Evolutionary conservation across 2,329 filamentous ascomycete genomes (phyloP), one percentile per base, ranked within the genome.

Genomic region (Sclerotinia nivalis): DNA sequence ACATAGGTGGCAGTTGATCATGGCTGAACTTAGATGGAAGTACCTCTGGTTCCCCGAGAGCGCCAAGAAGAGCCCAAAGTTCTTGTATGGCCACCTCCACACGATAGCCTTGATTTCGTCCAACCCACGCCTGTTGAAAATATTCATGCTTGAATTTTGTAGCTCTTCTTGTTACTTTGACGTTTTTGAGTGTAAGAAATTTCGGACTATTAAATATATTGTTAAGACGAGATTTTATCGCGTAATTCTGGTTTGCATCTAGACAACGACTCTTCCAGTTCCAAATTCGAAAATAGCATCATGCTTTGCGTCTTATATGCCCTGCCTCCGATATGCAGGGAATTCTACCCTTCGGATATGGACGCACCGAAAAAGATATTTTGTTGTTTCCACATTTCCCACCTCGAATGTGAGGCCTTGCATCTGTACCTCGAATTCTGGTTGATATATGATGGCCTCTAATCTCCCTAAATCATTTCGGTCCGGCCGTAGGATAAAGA

Each of bases 1-100:
- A 69, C 22, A 37, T 52, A 9, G 65, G 45, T 34, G 68, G 47
- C 4, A 69, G 34, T 43, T 56, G 31, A 45, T 65, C 68, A 54
- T 69, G 59, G 15, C 15, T 18, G 9, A 58, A 34, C n/a, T 47
- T 49, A 8, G 55, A n/a, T 4, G 47, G 18, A 2, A 34, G 25
- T 20, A 22, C n/a, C 10, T 1, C 31, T 28, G 40, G 31, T 4
- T 7, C 12, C 12, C 12, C 7, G 9, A 52, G 61, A 20, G 61
- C 60, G 20, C 3, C 18, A 10, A 56, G 59, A 25, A 45, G 34
- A 18, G 34, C 50, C 37, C 22, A 25, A 28, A 55, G 20, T 50
- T 69, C 49, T 34, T 18, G 20, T n/a, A 28, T 64, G 45, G 31
- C 20, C 13, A 47, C 31, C 10, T 28, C 43, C 5, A 37, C n/a